Conservation (phyloP, 1,284 basidiomycete genomes). For the Phylloporus sp. region DNA sequence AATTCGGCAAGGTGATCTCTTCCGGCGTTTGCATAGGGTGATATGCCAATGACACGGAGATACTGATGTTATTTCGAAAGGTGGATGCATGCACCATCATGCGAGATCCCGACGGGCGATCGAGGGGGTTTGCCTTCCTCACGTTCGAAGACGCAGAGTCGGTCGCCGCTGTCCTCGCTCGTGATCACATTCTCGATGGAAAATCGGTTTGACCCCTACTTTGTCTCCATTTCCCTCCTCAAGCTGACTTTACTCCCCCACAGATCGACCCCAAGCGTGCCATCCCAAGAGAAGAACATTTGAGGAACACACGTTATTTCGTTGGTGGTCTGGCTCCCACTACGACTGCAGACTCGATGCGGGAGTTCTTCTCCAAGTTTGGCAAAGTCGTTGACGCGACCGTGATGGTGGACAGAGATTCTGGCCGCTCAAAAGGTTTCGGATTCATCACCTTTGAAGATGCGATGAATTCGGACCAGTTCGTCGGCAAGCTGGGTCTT, state of each 20-base stretch:
- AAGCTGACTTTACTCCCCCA: slow-evolving; percentile 8
- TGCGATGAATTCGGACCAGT: slow-evolving; percentile 68
- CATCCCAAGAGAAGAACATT: slow-evolving; percentile 87
- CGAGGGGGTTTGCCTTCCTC: slow-evolving; percentile 93
- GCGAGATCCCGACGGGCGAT: slow-evolving; percentile 90
- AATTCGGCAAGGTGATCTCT: slow-evolving; percentile 67
- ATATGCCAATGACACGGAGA: slow-evolving; percentile 1
- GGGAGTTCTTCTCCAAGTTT: slow-evolving; percentile 74
- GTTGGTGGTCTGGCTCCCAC: slow-evolving; percentile 83
- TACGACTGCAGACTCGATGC: slow-evolving; percentile 84
- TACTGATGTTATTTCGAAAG: slow-evolving; percentile 38
- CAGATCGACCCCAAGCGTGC: slow-evolving; percentile 97
- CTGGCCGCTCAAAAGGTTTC: slow-evolving; percentile 90
- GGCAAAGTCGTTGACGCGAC: slow-evolving; percentile 90
- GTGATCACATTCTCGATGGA: slow-evolving; percentile 89
- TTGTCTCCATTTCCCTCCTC: slow-evolving; percentile 30
- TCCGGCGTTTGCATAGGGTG: slow-evolving; percentile 6
- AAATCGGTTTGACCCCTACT: slow-evolving; percentile 67
- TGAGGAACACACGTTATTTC: slow-evolving; percentile 85
- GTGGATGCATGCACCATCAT: slow-evolving; percentile 95
- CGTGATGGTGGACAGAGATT: slow-evolving; percentile 93
- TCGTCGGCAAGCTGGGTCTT: slow-evolving; percentile 71
- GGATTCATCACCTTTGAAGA: slow-evolving; percentile 94
- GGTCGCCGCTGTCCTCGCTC: slow-evolving; percentile 82
- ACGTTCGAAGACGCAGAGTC: slow-evolving; percentile 87